A percentile compares a stretch with the other conserved stretches of the same genome.
These are phyloP conservation scores for Diaporthe sp. DNA, from an alignment of 2,329 filamentous ascomycete genomes.

Conservation along the genomic window DNA sequence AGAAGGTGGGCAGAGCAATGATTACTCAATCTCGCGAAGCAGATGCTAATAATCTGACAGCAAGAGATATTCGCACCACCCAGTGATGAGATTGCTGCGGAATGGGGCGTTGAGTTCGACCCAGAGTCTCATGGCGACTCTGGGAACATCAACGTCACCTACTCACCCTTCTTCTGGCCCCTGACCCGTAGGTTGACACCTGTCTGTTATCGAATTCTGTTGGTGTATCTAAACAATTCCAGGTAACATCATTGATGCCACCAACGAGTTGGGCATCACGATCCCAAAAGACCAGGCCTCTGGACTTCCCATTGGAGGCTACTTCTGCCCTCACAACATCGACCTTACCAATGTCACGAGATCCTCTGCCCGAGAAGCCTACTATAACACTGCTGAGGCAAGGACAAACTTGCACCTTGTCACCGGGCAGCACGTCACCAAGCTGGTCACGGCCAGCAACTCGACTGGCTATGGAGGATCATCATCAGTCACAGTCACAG, in stretches of 20 bases:
- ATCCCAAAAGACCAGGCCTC: constrained; percentile 41
- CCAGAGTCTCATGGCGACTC: constrained; percentile 45
- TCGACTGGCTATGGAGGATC: constrained; percentile 1
- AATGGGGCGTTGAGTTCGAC: constrained; percentile 49
- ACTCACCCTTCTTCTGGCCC: constrained; percentile 50
- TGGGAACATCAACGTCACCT: constrained; percentile 48
- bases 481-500: constrained; percentile 38
- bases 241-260: constrained; percentile 43
- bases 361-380: constrained; percentile 47
- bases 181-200: constrained; percentile 41
- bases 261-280: constrained; percentile 42
- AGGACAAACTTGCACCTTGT: constrained; percentile 48
- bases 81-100: constrained; percentile 42
- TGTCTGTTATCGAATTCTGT: not conserved
- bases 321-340: constrained; percentile 44
- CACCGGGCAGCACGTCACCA: constrained; percentile 48
- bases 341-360: constrained; percentile 47
- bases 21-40: not conserved
- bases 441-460: constrained; percentile 41
- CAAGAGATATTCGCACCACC: constrained; percentile 47
- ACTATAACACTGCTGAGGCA: constrained; percentile 44
- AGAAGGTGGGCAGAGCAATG: constrained; percentile 43
- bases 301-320: constrained; percentile 43
- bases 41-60: constrained; percentile 22
- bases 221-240: not conserved